Conservation (phyloP, 805 yeast species). For the Saccharomyces paradoxus region DNA sequence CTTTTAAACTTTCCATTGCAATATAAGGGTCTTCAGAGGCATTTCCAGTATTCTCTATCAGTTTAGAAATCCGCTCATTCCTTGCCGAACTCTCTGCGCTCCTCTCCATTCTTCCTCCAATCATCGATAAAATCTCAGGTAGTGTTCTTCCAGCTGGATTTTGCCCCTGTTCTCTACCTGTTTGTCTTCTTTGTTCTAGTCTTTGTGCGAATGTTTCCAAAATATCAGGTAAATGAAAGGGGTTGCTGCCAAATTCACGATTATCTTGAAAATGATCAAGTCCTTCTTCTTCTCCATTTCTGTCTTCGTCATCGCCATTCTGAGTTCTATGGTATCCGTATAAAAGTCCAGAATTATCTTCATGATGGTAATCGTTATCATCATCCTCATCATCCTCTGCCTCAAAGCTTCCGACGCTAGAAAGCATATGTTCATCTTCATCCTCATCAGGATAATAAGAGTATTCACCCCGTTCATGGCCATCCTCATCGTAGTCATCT, state of each 20-base stretch:
- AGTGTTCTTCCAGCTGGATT: slow-evolving; percentile 18
- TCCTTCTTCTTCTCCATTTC: slow-evolving; percentile 12
- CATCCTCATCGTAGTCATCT: not conserved
- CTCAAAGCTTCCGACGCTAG: slow-evolving; percentile 5
- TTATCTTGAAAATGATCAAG: slow-evolving; percentile 9
- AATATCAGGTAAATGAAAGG: slow-evolving; percentile 22
- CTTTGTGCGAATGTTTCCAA: slow-evolving; percentile 19
- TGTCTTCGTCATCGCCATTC: slow-evolving; percentile 22
- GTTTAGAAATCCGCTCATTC: slow-evolving; percentile 17
- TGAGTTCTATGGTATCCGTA: slow-evolving; percentile 8
- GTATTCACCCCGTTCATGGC: not conserved
- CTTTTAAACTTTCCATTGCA: slow-evolving; percentile 56
- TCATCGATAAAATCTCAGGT: slow-evolving; percentile 34
- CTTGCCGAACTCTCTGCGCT: slow-evolving; percentile 8
- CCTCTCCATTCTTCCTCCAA: slow-evolving; percentile 18
- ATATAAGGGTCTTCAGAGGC: slow-evolving; percentile 48
- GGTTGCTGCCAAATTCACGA: slow-evolving; percentile 4
- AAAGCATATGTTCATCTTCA: not conserved
- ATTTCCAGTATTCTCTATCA: slow-evolving; percentile 23
- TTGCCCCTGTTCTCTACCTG: not conserved
- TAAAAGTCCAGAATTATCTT: slow-evolving; percentile 12
- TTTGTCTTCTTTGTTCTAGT: slow-evolving; percentile 3
- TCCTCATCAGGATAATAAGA: not conserved
- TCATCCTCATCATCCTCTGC: slow-evolving; percentile 22
- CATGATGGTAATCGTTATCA: slow-evolving; percentile 19